Conservation (phyloP, 352 stramenopile genomes). For the Phytopythium aichiense region DNA sequence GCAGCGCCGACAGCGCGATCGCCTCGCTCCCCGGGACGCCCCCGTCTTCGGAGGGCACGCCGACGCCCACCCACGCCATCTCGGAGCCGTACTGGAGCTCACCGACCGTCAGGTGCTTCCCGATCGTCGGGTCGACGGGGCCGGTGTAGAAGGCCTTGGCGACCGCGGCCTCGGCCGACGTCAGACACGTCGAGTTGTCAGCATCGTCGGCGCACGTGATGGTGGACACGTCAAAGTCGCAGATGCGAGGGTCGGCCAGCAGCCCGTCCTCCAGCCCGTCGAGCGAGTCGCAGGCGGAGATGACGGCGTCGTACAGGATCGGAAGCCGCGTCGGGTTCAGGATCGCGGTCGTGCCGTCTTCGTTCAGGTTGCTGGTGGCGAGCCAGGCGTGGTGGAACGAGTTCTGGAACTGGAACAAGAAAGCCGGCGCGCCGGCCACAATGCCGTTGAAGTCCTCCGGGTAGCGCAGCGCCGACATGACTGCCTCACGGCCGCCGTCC, state of each 20-base stretch:
- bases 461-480: constrained; percentile 37
- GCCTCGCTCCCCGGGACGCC: constrained; percentile 24
- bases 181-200: constrained; percentile 38
- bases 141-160: constrained; percentile 37
- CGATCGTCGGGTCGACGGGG: constrained; percentile 19
- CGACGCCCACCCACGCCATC: constrained; percentile 34
- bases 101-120: constrained; percentile 33
- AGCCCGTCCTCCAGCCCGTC: constrained; percentile 36
- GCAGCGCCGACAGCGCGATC: constrained; percentile 30
- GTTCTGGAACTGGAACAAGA: constrained; percentile 42
- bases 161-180: constrained; percentile 19
- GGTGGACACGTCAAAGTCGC: constrained; percentile 24
- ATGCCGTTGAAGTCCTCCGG: constrained; percentile 40
- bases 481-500: constrained; percentile 32
- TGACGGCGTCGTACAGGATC: constrained; percentile 32
- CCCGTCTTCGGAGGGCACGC: constrained; percentile 23
- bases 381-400: constrained; percentile 39
- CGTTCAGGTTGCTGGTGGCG: constrained; percentile 24
- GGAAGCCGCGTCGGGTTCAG: constrained; percentile 22
- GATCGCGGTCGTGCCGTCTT: constrained; percentile 16
- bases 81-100: constrained; percentile 40
- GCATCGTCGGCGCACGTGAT: constrained; percentile 23
- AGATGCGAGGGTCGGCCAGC: constrained; percentile 30
- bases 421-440: constrained; percentile 30
- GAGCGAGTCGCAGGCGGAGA: constrained; percentile 29